Conservation (phyloP, 1,284 basidiomycete genomes). For the Ustilago sp. region DNA sequence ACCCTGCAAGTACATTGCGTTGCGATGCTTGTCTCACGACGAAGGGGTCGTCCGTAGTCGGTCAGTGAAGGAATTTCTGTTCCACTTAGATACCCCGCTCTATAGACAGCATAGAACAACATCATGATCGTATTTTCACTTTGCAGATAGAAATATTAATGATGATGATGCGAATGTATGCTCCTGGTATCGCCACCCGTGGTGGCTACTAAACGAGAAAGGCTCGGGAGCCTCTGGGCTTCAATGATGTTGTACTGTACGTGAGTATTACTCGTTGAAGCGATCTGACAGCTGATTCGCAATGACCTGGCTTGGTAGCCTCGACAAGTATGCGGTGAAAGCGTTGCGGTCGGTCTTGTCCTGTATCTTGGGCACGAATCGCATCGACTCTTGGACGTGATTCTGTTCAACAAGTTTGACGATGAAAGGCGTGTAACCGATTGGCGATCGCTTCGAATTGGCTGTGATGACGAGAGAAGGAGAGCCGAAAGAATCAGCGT, state of each 20-base stretch:
- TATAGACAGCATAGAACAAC: not conserved
- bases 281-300: constrained; percentile 45
- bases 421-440: constrained; percentile 77
- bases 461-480: constrained; percentile 1
- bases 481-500: not conserved
- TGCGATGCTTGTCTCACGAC: constrained; percentile 43
- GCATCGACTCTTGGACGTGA: constrained; percentile 55
- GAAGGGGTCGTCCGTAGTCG: constrained; percentile 23
- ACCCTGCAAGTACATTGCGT: constrained; percentile 7
- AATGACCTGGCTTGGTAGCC: constrained; percentile 30
- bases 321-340: constrained; percentile 32
- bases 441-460: constrained; percentile 79
- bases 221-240: not conserved
- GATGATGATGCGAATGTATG: not conserved
- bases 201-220: not conserved
- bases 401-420: constrained; percentile 56
- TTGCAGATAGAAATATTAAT: not conserved
- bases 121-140: not conserved
- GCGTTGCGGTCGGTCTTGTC: constrained; percentile 56
- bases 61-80: constrained; percentile 10
- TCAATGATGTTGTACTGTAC: not conserved
- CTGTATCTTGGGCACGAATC: constrained; percentile 53
- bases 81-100: not conserved
- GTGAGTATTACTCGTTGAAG: constrained; percentile 26
- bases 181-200: not conserved